Base-by-base conservation (phyloP, 2,329 filamentous ascomycete species). In the Hypomyces rosellus region DNA sequence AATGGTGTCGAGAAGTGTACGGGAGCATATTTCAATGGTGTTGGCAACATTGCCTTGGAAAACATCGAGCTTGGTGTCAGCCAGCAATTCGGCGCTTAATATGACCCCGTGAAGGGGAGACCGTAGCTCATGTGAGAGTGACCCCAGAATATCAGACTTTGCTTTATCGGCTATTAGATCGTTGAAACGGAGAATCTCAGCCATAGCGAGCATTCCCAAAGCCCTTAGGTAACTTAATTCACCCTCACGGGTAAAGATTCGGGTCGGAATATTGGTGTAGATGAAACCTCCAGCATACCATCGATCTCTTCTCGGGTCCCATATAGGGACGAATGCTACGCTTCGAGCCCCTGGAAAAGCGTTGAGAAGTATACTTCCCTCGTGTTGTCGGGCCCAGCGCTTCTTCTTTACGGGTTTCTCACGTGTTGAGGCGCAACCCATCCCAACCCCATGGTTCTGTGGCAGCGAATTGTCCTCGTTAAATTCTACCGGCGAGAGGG, bases 31-130 rank as follows among this genome's bases (percentile, higher is more conserved):
- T 48, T 78, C 71, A 38, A 81, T 74, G 1, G 74, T 76, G 22
- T 73, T 67, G 0, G 76, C 59, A 12, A 76, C 67, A 14, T 74
- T 71, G 3, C 67, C 65, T 54, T 80, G 77, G 5, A 71, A 68
- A 1, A 69, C 67, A 38, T 68, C 69, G 33, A 81, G 65, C 0
- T 64, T 53, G 0, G 76, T 79, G n/a, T 81, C 77, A 4, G 73
- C 69, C 0, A 84, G 58, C 3, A 82, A 62, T 54, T 81, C 78
- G 1, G 72, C 69, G 46, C 69, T 78, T 0, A 77, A 74, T 0
- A 84, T 64, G 33, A 84, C 75, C 2, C 81, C 81, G 49, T 85
- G 81, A 1, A 85, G 65, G 0, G 81, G 81, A 2, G 76, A 81
- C 4, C 81, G 71, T 13, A 85, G 64, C 59, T 85, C 81, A 57